These are phyloP conservation scores for Candida anglica DNA, from an alignment of 805 yeast genomes.

Conservation along the genomic window DNA sequence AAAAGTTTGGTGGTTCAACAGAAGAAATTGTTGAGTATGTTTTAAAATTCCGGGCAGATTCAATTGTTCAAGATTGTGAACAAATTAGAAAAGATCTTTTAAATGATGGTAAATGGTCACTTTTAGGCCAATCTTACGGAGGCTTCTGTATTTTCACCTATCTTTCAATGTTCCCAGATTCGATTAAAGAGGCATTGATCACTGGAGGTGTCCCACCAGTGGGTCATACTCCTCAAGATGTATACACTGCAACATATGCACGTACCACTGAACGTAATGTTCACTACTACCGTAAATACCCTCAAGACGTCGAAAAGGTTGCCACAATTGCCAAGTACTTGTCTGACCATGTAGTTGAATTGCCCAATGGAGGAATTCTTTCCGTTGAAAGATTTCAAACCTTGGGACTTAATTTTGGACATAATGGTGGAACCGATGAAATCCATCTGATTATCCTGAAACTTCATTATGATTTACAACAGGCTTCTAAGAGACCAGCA, in stretches of 20 bases:
- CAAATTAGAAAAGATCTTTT: constrained; percentile 35
- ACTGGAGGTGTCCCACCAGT: constrained; percentile 63
- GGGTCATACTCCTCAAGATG: constrained; percentile 39
- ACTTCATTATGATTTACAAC: constrained; percentile 34
- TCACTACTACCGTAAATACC: constrained; percentile 46
- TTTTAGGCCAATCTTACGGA: constrained; percentile 55
- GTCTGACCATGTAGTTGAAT: constrained; percentile 16
- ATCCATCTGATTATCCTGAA: constrained; percentile 43
- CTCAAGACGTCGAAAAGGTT: constrained; percentile 41
- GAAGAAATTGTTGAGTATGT: constrained; percentile 35
- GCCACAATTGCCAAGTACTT: constrained; percentile 33
- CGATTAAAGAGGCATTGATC: constrained; percentile 41
- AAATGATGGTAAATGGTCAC: constrained; percentile 41
- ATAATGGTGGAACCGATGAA: constrained; percentile 44
- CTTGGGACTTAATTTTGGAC: constrained; percentile 50
- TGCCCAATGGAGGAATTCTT: constrained; percentile 51
- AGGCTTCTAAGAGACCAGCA: constrained; percentile 30
- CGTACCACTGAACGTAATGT: constrained; percentile 45
- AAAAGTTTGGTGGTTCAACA: constrained; percentile 5
- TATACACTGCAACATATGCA: constrained; percentile 44
- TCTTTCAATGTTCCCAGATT: constrained; percentile 39
- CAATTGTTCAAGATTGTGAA: constrained; percentile 50
- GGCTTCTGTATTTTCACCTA: constrained; percentile 52
- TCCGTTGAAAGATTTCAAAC: constrained; percentile 51
- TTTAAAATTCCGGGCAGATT: constrained; percentile 48